Conservation (phyloP, 2,329 filamentous ascomycete genomes). For the Colletotrichum orbiculare region DNA sequence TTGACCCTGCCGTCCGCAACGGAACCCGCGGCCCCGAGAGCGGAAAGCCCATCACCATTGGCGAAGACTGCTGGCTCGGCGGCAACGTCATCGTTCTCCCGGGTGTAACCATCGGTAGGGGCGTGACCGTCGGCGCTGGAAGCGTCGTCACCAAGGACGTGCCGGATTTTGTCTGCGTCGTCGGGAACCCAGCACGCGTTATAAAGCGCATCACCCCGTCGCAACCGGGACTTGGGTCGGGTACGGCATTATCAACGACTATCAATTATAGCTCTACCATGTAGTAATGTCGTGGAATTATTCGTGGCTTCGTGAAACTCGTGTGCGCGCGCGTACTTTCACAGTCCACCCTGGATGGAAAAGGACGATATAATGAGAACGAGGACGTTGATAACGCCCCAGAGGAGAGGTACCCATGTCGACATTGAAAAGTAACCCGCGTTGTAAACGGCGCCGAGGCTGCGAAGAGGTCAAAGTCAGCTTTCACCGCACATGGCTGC, state of each 20-base stretch:
- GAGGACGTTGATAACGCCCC: constrained; percentile 86
- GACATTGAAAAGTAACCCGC: constrained; percentile 90
- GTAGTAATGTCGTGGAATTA: constrained; percentile 4
- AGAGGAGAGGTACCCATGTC: constrained; percentile 92
- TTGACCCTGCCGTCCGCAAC: constrained; percentile 79
- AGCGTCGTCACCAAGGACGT: constrained; percentile 86
- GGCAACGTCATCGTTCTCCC: constrained; percentile 78
- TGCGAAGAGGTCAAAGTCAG: constrained; percentile 48
- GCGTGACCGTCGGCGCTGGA: constrained; percentile 80
- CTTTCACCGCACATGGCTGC: neutral
- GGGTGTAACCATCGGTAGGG: constrained; percentile 81
- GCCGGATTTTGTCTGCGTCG: constrained; percentile 70
- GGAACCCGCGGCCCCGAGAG: constrained; percentile 80
- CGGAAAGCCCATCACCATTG: constrained; percentile 79
- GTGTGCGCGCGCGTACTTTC: constrained; percentile 42
- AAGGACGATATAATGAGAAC: constrained; percentile 89
- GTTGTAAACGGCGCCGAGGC: constrained; percentile 82
- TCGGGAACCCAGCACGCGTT: constrained; percentile 74
- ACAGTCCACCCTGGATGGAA: constrained; percentile 90
- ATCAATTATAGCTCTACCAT: constrained; percentile 32
- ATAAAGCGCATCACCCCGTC: constrained; percentile 56
- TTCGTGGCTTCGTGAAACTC: neutral
- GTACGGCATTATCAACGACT: constrained; percentile 18
- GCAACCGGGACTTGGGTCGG: constrained; percentile 19
- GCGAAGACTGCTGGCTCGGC: constrained; percentile 84